Conservation (phyloP, 2,329 filamentous ascomycete species). For the Colletotrichum orbiculare region DNA sequence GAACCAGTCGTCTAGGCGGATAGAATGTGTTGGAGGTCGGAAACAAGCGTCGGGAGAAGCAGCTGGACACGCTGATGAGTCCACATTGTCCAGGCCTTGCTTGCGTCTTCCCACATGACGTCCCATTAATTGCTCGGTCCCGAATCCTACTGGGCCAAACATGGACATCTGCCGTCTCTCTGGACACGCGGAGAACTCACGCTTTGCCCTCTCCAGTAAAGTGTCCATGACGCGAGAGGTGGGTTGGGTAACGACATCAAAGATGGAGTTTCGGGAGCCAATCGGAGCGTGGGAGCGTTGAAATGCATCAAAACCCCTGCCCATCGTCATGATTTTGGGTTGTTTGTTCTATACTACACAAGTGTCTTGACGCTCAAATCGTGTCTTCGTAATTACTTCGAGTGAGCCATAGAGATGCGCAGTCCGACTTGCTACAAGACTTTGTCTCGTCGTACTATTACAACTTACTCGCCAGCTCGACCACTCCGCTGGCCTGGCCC, state of each 20-base stretch:
- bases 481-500: neutral
- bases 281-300: neutral
- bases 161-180: neutral
- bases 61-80: neutral
- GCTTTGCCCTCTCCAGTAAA: conserved; percentile 21
- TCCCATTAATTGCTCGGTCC: conserved; percentile 1
- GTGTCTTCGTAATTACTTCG: too few species aligned
- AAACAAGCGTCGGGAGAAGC: neutral
- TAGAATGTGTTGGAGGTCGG: neutral
- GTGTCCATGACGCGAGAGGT: conserved; percentile 27
- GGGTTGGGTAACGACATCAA: conserved; percentile 30
- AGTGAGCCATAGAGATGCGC: neutral
- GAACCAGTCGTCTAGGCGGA: neutral
- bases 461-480: conserved; percentile 19
- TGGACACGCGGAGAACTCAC: conserved; percentile 11
- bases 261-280: conserved; percentile 15
- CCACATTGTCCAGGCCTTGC: neutral
- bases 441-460: neutral
- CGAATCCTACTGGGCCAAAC: neutral
- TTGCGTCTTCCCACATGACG: conserved; percentile 13
- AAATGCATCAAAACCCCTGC: neutral
- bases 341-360: too few species aligned
- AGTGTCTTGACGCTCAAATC: too few species aligned
- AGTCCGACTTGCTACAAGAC: neutral
- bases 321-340: neutral